Conservation (phyloP, 2,329 filamentous ascomycete species). For the Colletotrichum godetiae region DNA sequence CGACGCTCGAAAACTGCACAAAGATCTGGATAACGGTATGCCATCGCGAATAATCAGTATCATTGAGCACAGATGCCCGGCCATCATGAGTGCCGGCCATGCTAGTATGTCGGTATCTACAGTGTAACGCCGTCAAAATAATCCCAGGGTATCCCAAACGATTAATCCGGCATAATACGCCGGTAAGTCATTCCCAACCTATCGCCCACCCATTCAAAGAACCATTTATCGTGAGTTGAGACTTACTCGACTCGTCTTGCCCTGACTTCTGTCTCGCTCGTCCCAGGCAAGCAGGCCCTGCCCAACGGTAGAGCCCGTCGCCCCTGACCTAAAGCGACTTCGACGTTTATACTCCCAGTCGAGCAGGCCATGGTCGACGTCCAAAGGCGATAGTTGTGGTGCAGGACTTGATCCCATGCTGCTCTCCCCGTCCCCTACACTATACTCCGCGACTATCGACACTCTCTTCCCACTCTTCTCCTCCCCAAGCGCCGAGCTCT, state of each 20-base stretch:
- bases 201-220: neutral
- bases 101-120: neutral
- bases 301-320: neutral
- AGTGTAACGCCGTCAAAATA: neutral
- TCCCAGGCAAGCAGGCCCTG: neutral
- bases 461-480: neutral
- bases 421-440: neutral
- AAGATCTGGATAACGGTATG: neutral
- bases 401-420: neutral
- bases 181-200: neutral
- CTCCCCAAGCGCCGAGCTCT: neutral
- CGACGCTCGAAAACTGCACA: neutral
- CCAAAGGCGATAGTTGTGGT: neutral
- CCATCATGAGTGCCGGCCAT: neutral
- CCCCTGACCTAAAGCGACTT: neutral
- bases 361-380: neutral
- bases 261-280: neutral
- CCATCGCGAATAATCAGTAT: neutral
- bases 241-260: neutral
- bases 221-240: neutral
- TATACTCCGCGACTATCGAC: neutral
- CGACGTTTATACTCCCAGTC: neutral
- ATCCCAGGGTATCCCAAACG: constrained; percentile 4
- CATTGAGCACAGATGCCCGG: neutral
- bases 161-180: neutral